Conservation (phyloP, 1,284 basidiomycete genomes). For the Microbotryomycetes sp. region DNA sequence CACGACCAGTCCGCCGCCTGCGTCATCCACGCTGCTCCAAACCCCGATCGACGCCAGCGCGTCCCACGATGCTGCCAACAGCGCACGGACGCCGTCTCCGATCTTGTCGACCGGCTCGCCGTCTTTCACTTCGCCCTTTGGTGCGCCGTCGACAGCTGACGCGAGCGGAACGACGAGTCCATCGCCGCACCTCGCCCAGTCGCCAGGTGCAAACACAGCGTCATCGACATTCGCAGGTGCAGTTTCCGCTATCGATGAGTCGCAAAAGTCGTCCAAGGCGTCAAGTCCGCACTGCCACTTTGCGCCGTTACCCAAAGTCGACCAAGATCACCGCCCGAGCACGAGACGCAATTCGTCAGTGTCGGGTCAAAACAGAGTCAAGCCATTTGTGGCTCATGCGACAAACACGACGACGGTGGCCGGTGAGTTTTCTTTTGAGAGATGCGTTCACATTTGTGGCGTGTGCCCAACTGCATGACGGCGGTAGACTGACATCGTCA, state of each 20-base stretch:
- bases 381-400: not conserved
- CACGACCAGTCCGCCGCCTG: not conserved
- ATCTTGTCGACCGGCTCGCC: not conserved
- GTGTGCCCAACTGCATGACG: too few species aligned
- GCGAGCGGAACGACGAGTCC: not conserved
- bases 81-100: not conserved
- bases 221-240: not conserved
- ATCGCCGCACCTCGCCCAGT: not conserved
- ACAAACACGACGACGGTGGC: too few species aligned
- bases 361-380: conserved; percentile 10
- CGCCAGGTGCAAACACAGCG: not conserved
- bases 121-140: not conserved
- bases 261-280: not conserved
- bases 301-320: conserved; percentile 28
- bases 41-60: not conserved
- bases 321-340: conserved; percentile 11
- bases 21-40: not conserved
- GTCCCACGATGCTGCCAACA: not conserved
- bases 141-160: not conserved
- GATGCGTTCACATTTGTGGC: too few species aligned
- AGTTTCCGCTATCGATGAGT: not conserved
- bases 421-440: too few species aligned
- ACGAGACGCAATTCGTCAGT: conserved; percentile 19
- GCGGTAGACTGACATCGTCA: too few species aligned
- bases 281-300: conserved; percentile 29